Percentiles rank a stretch among this genome's conserved stretches.
Evolutionary conservation across 2,329 filamentous ascomycete species (phyloP).

Genomic region (Xylaria multiplex): DNA sequence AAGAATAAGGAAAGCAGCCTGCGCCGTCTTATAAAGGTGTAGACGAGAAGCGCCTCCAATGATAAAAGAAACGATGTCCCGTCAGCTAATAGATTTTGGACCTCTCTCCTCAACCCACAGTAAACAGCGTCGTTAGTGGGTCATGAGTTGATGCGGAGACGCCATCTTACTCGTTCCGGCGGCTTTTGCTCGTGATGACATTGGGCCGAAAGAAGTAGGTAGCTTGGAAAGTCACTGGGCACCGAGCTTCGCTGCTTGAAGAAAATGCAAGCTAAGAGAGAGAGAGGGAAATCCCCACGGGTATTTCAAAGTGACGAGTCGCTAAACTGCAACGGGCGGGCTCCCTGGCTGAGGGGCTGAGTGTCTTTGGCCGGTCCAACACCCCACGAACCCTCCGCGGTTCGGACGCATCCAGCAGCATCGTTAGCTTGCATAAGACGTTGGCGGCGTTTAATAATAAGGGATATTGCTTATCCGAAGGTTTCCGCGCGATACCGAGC

Average conservation of each 20-base stretch:
- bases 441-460: neutral
- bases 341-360: slow-evolving; percentile 32
- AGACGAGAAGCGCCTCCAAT: slow-evolving; percentile 48
- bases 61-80: slow-evolving; percentile 40
- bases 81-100: slow-evolving; percentile 52
- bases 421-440: slow-evolving; percentile 31
- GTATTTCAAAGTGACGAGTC: slow-evolving; percentile 33
- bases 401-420: slow-evolving; percentile 29
- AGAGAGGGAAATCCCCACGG: slow-evolving; percentile 4
- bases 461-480: slow-evolving; percentile 9
- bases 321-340: slow-evolving; percentile 4
- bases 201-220: slow-evolving; percentile 51
- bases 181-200: slow-evolving; percentile 50
- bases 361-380: slow-evolving; percentile 26
- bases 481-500: neutral
- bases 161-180: slow-evolving; percentile 44
- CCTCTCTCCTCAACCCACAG: slow-evolving; percentile 23
- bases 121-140: slow-evolving; percentile 43
- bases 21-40: slow-evolving; percentile 28
- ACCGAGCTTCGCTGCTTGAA: slow-evolving; percentile 35
- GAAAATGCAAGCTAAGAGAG: slow-evolving; percentile 33
- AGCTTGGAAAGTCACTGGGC: slow-evolving; percentile 13
- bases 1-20: slow-evolving; percentile 34
- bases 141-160: slow-evolving; percentile 42
- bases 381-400: slow-evolving; percentile 37